Percentiles rank a stretch among this genome's conserved stretches.
Conservation (phyloP, 1,139 yeast genomes). For the Zygosaccharomyces sapae region DNA sequence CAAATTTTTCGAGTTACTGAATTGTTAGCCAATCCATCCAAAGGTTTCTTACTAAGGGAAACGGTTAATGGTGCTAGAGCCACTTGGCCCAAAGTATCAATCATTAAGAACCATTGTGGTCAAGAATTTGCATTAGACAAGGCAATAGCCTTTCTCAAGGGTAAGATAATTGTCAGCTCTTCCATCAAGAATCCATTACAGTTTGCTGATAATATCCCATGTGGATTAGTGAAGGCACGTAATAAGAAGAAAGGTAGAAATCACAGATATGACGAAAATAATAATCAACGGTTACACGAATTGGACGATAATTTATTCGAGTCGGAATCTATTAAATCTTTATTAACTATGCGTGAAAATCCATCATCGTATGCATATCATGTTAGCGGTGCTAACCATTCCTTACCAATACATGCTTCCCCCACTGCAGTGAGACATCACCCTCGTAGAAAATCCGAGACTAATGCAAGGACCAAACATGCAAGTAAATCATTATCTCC, state of each 20-base stretch:
- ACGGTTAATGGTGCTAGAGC: slow-evolving; percentile 82
- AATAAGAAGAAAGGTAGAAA: slow-evolving; percentile 4
- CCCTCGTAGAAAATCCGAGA: slow-evolving; percentile 15
- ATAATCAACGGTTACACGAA: slow-evolving; percentile 14
- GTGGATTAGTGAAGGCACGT: slow-evolving; percentile 18
- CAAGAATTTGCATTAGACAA: slow-evolving; percentile 83
- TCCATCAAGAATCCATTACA: slow-evolving; percentile 32
- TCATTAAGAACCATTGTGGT: slow-evolving; percentile 83
- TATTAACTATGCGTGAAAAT: slow-evolving; percentile 21
- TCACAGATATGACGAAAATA: slow-evolving; percentile 8
- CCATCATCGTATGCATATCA: slow-evolving; percentile 5
- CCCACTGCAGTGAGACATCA: slow-evolving; percentile 13
- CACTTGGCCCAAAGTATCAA: slow-evolving; percentile 86
- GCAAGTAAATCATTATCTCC: slow-evolving; percentile 14
- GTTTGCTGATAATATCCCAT: slow-evolving; percentile 20
- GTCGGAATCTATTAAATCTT: slow-evolving; percentile 25
- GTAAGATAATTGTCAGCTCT: slow-evolving; percentile 52
- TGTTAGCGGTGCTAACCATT: slow-evolving; percentile 8
- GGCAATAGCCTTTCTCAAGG: slow-evolving; percentile 64
- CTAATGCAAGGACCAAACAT: slow-evolving; percentile 13
- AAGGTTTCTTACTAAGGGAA: slow-evolving; percentile 65
- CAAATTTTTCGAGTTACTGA: slow-evolving; percentile 53
- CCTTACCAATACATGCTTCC: slow-evolving; percentile 9
- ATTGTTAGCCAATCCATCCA: slow-evolving; percentile 74
- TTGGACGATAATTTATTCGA: slow-evolving; percentile 28